Base-by-base conservation (phyloP, 2,329 filamentous ascomycete species). In the Xylaria sp. region DNA sequence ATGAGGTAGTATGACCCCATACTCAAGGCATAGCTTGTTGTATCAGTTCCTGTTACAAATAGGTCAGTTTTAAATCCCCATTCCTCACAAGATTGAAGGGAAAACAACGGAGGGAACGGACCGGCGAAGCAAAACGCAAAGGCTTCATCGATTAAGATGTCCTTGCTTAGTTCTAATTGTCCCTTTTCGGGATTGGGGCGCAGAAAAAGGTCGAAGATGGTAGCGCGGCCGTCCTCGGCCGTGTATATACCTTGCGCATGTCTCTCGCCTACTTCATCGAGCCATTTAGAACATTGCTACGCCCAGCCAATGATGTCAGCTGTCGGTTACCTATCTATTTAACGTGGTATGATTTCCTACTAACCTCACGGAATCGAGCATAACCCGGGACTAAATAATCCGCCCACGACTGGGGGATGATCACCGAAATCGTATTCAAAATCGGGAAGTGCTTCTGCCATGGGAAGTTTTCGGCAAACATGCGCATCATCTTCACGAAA, bases 401-500 rank as follows among this genome's bases (percentile, higher is more conserved):
- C 8, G 69, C 66, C 37, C 27, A 60, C 0, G 42, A 63, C 29
- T 63, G 60, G 1, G 69, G 69, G 5, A 71, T 60, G 1, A 54
- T 23, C 3, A 65, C 37, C 2, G 69, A 55, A n/a, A 71, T 27
- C 1, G 21, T 23, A 21, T 48, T 69, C 3, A 69, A 23, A 23
- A 69, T 40, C 5, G 69, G 66, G 42, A 71, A 69, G 37, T 71
- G 69, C 44, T 69, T 71, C 18, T 60, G 65, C 54, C 57, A 54
- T 0, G 54, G n/a, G 35, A 71, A 71, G 51, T 67, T 71, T 2
- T 69, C 66, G n/a, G 69, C 63, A 50, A 71, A 71, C 44, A 67
- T 65, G 54, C 54, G 63, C 69, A 71, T 66, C 1, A 60, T 66
- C 25, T 48, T 54, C 1, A 69, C 48, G 27, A 69, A 71, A 3